Base-by-base conservation (phyloP, 805 yeast genomes). In the Pichia californica region DNA sequence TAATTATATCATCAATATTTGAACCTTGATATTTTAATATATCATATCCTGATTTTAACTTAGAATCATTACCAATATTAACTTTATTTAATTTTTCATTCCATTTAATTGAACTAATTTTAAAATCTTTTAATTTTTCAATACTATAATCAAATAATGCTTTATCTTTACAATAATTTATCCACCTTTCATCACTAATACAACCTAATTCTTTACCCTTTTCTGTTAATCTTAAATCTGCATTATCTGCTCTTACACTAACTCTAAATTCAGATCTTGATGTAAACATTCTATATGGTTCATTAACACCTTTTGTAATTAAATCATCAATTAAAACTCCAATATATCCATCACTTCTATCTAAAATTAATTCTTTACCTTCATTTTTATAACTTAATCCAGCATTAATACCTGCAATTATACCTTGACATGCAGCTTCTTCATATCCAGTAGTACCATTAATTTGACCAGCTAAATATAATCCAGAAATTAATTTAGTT, bases 381-480 rank as follows among this genome's bases (percentile, higher is more conserved):
- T 40, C 35, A 15, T 43, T 19, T 1, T 76, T 74, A 1, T 63
- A 63, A 23, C 62, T 54, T 21, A 88, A 66, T 0, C 96, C 96
- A 0, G 99, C 97, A 61, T 93, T 93, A 31, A 89, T 81, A 9
- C 99, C 99, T 1, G 99, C 99, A 36, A 93, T 66, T 42, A 88
- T 72, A 1, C 99, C 99, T 57, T 93, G 99, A 0, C 98, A 84
- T 3, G 96, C 96, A 0, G 99, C 99, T 60, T 93, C 99, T 66
- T 93, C 99, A 55, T 93, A 93, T 0, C 99, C 99, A 0, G 99
- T 93, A 0, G 99, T 93, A 28, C 99, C 99, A 58, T 93, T 93
- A 33, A 93, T 93, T 62, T 93, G 99, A 1, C 99, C 99, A 0
- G 99, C 99, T 36, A 93, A 67, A 59, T 66, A 93, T 30, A 93